Conservation (phyloP, 2,329 filamentous ascomycete genomes). For the Colletotrichum sp. region DNA sequence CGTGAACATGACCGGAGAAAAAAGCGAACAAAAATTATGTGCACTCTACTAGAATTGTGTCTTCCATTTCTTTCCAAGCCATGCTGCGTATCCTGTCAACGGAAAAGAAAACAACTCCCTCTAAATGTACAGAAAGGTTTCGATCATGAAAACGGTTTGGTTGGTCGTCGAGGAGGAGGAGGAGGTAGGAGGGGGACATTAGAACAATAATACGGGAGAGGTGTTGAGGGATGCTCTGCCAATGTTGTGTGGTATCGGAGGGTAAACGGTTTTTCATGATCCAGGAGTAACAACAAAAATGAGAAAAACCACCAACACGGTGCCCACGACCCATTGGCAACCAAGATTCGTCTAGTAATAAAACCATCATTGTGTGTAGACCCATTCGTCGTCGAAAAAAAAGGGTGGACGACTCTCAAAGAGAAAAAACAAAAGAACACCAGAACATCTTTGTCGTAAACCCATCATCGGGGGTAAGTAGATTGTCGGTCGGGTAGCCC, state of each 20-base stretch:
- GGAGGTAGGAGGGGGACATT: constrained; percentile 9
- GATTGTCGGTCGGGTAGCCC: not conserved
- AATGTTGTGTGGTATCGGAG: constrained; percentile 14
- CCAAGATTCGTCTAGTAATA: not conserved
- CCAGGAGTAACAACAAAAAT: not conserved
- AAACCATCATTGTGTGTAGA: not conserved
- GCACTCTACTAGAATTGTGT: constrained; percentile 23
- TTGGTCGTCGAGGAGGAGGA: not conserved
- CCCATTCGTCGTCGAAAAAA: not conserved
- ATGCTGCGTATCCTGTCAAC: constrained; percentile 19
- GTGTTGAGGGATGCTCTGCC: constrained; percentile 3
- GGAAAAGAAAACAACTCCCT: constrained; percentile 13
- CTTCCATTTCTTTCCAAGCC: constrained; percentile 22
- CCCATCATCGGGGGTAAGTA: not conserved
- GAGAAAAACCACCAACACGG: not conserved
- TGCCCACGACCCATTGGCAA: not conserved
- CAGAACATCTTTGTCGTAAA: not conserved
- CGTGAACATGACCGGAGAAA: not conserved
- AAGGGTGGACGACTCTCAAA: not conserved
- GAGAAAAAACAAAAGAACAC: not conserved
- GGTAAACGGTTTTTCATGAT: constrained; percentile 3
- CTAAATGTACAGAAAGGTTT: constrained; percentile 21
- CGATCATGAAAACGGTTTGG: constrained; percentile 10
- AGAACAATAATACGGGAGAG: constrained; percentile 21
- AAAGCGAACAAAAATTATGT: not conserved